Base-by-base conservation (phyloP, 805 yeast species). In the Debaryomyces prosopidis region DNA sequence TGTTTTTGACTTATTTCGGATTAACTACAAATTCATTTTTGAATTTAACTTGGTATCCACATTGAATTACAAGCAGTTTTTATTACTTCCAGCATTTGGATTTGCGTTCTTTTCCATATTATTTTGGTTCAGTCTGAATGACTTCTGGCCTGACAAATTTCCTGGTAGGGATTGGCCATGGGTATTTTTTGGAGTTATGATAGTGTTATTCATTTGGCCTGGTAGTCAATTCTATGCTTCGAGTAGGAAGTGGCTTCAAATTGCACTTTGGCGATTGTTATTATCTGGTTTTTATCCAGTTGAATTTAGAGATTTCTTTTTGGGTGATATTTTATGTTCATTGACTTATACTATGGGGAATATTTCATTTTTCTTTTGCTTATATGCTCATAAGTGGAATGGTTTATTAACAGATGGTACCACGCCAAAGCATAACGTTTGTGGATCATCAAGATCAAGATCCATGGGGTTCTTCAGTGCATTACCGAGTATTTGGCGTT, bases 251-350 rank as follows among this genome's bases (percentile, higher is more conserved):
- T 94, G 97, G 97, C 56, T 92, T 2, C 70, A 85, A 15, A 66
- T 83, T 11, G 83, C 95, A 0, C 45, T 84, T 1, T 79, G 91
- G 75, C 75, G 99, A 57, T 68, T 94, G 40, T 27, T 85, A 0
- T 71, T 87, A 8, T 86, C 96, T 1, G 98, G 98, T 0, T 72
- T 90, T 35, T 94, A 85, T 58, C 97, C 98, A 0, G 97, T 94
- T 43, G 98, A 92, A 66, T 94, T 94, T 60, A 77, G 91, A 45
- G 99, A 94, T 65, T 92, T 94, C 73, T 89, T 89, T 62, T 51
- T 92, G 39, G 99, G 98, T 16, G 99, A 94, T 65, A 84, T 94
- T 26, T 71, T 92, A 42, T 87, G 96, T 65, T 87, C 96, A 23
- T 72, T 94, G 57, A 87, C 96, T 1, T 94, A 94, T 66, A 79